Percentiles rank a stretch among this genome's conserved stretches.
These are phyloP conservation scores for Tricholoma sp. DNA, from an alignment of 768 basidiomycete species.

Conservation along the genomic window DNA sequence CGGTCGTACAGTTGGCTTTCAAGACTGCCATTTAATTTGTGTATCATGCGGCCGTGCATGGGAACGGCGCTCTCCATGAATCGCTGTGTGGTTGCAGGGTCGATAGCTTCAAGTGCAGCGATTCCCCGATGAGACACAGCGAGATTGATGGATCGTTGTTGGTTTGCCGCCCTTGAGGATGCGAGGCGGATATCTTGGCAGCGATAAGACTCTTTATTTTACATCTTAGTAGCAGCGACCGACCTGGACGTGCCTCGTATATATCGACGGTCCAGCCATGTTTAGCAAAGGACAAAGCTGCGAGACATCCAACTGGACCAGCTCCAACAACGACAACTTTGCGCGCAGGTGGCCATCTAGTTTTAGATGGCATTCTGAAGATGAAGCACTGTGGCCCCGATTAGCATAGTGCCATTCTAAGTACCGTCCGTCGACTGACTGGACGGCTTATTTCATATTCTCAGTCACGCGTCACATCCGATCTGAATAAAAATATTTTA, in stretches of 20 bases:
- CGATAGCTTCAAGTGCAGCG: slow-evolving; percentile 78
- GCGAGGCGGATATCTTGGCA: slow-evolving; percentile 67
- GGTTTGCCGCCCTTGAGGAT: slow-evolving; percentile 56
- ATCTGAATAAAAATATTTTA: too few species aligned
- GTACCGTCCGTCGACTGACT: too few species aligned
- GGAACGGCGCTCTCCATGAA: slow-evolving; percentile 82
- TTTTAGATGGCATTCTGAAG: slow-evolving; percentile 2
- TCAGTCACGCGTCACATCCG: too few species aligned
- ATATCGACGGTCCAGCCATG: slow-evolving; percentile 81
- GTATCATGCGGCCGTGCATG: slow-evolving; percentile 96
- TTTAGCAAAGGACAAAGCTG: slow-evolving; percentile 80
- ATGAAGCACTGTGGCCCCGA: not conserved
- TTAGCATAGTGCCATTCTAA: not conserved
- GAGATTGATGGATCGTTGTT: slow-evolving; percentile 91
- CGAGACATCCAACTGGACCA: slow-evolving; percentile 92
- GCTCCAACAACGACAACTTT: slow-evolving; percentile 77
- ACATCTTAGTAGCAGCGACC: not conserved
- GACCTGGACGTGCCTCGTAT: slow-evolving; percentile 78
- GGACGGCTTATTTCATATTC: too few species aligned
- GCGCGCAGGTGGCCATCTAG: slow-evolving; percentile 18
- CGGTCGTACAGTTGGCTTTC: slow-evolving; percentile 88
- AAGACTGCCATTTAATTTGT: slow-evolving; percentile 62
- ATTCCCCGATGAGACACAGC: slow-evolving; percentile 94
- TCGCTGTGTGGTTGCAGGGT: slow-evolving; percentile 60
- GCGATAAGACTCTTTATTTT: not conserved